Evolutionary conservation across 257 asterid genomes (phyloP), one percentile per base, ranked within the genome.

Genomic region (Nicotiana benthamiana): DNA sequence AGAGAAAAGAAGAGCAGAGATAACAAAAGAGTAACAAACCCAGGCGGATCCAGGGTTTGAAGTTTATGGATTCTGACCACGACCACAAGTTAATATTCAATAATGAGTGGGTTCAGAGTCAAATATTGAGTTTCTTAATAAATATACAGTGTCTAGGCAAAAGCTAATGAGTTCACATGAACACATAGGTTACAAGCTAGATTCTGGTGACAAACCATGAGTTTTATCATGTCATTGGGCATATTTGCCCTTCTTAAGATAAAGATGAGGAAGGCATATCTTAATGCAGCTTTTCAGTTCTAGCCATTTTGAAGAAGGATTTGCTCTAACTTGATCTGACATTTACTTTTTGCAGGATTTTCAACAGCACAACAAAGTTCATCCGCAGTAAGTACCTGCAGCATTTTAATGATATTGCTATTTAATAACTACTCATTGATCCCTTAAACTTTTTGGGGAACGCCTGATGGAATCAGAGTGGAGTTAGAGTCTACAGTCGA

Each of bases 301-400:
- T 36, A 63, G 51, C 82, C 66, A 34, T 66, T 68, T 82, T 12
- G 75, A 51, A 77, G 54, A 16, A 80, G 80, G 90, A 86, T 88
- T 90, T 64, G 9, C 78, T 43, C 54, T 28, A 80, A 28, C 81
- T 59, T 43, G 80, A 56, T 56, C 24, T 64, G 77, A 52, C 75
- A 34, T 79, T 48, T 79, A 36, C 40, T 4, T 27, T 80, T 85
- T 88, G 84, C 94, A 95, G 99, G 97, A 75, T 90, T 83, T 77
- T 88, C 82, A 72, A 77, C 88, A 79, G 90, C 88, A 80, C 91
- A 87, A 60, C 90, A 83, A 75, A 87, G 66, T 85, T 63, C 96
- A 28, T 86, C 84, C 67, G 64, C 97, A 43, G 99, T 95, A 90
- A 91, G 98, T 51, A 82, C 88, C 82, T 82, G 40, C 61, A 28